These are phyloP conservation scores for Cicer arietinum DNA, from an alignment of 306 rosid genomes.

Conservation along the genomic window DNA sequence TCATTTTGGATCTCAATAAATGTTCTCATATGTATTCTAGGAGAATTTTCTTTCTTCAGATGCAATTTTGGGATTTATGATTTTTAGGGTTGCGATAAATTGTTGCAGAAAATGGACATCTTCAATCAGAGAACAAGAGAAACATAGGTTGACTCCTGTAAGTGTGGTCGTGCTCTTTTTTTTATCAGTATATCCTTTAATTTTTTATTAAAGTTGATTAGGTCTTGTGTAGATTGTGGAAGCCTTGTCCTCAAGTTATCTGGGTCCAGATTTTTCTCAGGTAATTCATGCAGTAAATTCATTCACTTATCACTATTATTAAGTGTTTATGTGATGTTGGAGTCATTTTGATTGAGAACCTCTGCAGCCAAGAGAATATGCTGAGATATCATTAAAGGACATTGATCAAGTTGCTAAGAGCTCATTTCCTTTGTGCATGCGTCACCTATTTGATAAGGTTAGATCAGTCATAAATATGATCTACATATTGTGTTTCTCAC, in stretches of 20 bases:
- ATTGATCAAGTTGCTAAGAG: slow-evolving; percentile 80
- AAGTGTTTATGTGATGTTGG: slow-evolving; percentile 26
- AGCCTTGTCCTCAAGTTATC: slow-evolving; percentile 78
- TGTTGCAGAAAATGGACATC: slow-evolving; percentile 91
- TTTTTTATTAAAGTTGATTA: slow-evolving; percentile 46
- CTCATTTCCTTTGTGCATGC: slow-evolving; percentile 97
- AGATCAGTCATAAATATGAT: slow-evolving; percentile 31
- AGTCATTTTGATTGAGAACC: slow-evolving; percentile 41
- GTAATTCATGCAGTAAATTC: slow-evolving; percentile 52
- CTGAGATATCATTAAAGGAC: slow-evolving; percentile 77
- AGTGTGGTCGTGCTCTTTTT: slow-evolving; percentile 51
- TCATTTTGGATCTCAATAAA: slow-evolving; percentile 35
- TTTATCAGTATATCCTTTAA: slow-evolving; percentile 16
- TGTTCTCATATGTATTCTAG: slow-evolving; percentile 27
- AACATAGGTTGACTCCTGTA: slow-evolving; percentile 83
- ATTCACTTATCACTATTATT: slow-evolving; percentile 27
- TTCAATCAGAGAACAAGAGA: slow-evolving; percentile 78
- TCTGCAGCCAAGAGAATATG: slow-evolving; percentile 74
- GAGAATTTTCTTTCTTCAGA: background rate
- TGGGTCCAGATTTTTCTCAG: slow-evolving; percentile 93
- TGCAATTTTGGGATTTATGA: slow-evolving; percentile 27
- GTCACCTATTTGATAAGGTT: slow-evolving; percentile 93
- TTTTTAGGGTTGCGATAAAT: slow-evolving; percentile 43
- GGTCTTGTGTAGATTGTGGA: slow-evolving; percentile 78
- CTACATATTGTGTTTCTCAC: slow-evolving; percentile 26